phyloP scores from a whole-genome alignment of 192 early-diverging fungal species.

The Coemansia sp. region DNA sequence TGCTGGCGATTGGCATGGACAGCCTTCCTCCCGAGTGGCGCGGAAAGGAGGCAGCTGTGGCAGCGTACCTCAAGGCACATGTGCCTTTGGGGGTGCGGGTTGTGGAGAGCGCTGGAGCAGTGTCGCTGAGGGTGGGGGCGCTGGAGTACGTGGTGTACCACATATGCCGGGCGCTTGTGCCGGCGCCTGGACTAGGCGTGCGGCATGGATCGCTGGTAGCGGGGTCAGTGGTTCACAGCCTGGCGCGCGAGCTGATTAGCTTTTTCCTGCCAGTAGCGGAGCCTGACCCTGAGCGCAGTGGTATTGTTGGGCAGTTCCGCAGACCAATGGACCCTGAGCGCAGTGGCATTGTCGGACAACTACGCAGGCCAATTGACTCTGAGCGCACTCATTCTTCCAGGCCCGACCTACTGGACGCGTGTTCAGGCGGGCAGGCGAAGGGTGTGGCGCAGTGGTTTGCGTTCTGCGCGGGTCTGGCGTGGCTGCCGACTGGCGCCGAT shows the following conservation, averaged over 20 bases:
- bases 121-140: conserved; percentile 18
- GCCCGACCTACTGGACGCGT: conserved; percentile 35
- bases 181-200: background rate
- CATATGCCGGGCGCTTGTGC: conserved; percentile 33
- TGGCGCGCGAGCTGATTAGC: conserved; percentile 35
- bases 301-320: no score
- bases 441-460: conserved; percentile 30
- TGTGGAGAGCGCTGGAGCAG: background rate
- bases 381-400: no score
- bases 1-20: conserved; percentile 5
- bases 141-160: conserved; percentile 41
- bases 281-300: no score
- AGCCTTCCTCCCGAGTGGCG: conserved; percentile 28
- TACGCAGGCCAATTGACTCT: no score
- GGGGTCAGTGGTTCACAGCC: conserved; percentile 9
- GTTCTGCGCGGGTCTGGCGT: conserved; percentile 21
- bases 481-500: conserved; percentile 21
- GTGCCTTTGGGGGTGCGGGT: background rate
- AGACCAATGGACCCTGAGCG: no score
- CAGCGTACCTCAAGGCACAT: background rate
- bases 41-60: background rate
- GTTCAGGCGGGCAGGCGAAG: conserved; percentile 19
- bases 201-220: conserved; percentile 10
- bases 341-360: no score
- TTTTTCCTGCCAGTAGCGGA: conserved; percentile 39